A percentile compares a stretch with the other conserved stretches of the same genome.
phyloP scores from a whole-genome alignment of 257 asterid species.

The Solanum etuberosum region DNA sequence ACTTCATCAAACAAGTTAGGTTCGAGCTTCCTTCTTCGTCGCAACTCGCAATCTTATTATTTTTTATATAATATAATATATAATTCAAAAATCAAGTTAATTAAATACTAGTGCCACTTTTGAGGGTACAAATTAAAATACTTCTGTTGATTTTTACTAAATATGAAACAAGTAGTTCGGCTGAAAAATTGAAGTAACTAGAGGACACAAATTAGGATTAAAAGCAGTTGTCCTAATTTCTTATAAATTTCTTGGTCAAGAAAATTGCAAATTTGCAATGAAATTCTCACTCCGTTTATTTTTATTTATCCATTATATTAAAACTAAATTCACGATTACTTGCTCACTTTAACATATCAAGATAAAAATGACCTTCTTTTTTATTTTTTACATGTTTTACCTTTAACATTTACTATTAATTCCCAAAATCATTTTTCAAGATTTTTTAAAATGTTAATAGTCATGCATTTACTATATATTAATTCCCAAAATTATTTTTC shows the following conservation, averaged over 20 bases:
- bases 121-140: neutral
- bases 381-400: neutral
- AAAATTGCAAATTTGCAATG: neutral
- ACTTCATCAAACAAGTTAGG: too few species aligned
- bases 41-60: too few species aligned
- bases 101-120: neutral
- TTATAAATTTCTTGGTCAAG: neutral
- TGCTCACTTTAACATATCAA: neutral
- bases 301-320: too few species aligned
- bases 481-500: neutral
- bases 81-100: neutral
- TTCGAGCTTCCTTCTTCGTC: too few species aligned
- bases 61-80: too few species aligned
- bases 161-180: neutral
- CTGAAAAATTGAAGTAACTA: constrained; percentile 21
- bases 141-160: neutral
- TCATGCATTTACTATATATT: too few species aligned
- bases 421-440: neutral
- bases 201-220: constrained; percentile 33
- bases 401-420: too few species aligned
- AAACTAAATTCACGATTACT: too few species aligned
- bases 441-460: neutral
- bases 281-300: neutral
- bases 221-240: neutral
- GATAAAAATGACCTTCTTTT: neutral